Evolutionary conservation across 2,329 filamentous ascomycete genomes (phyloP).

Genomic region (Pseudogymnoascus sp.): DNA sequence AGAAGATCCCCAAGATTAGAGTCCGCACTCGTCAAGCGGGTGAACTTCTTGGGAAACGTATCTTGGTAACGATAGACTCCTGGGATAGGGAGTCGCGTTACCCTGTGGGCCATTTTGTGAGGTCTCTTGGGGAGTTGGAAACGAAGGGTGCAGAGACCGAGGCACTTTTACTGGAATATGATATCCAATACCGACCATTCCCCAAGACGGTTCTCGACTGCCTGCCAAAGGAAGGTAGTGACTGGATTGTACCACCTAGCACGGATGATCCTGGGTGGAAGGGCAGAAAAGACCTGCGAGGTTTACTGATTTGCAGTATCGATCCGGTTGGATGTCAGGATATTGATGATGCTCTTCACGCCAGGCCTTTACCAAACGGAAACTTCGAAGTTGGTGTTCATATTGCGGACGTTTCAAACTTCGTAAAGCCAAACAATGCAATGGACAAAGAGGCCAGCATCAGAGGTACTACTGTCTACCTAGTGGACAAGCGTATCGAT

Average conservation of each 20-base stretch:
- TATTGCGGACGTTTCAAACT: slow-evolving; percentile 98
- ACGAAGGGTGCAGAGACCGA: slow-evolving; percentile 98
- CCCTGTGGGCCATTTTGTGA: slow-evolving; percentile 86
- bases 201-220: slow-evolving; percentile 94
- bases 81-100: slow-evolving; percentile 94
- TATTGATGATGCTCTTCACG: slow-evolving; percentile 95
- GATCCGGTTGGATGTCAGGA: slow-evolving; percentile 94
- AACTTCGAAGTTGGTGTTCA: slow-evolving; percentile 96
- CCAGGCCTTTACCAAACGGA: slow-evolving; percentile 74
- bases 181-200: slow-evolving; percentile 96
- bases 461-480: slow-evolving; percentile 90
- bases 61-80: slow-evolving; percentile 86
- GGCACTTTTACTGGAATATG: slow-evolving; percentile 85
- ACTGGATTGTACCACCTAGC: slow-evolving; percentile 83
- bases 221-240: slow-evolving; percentile 80
- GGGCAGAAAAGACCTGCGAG: slow-evolving; percentile 73
- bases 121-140: slow-evolving; percentile 86
- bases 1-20: slow-evolving; percentile 91
- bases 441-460: slow-evolving; percentile 96
- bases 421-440: slow-evolving; percentile 91
- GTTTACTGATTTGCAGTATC: slow-evolving; percentile 90
- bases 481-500: slow-evolving; percentile 98
- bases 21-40: slow-evolving; percentile 84
- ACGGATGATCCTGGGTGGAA: slow-evolving; percentile 79
- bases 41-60: slow-evolving; percentile 82